Conservation (phyloP, 1,139 yeast species). For the Kurtzmaniella quercitrusa region DNA sequence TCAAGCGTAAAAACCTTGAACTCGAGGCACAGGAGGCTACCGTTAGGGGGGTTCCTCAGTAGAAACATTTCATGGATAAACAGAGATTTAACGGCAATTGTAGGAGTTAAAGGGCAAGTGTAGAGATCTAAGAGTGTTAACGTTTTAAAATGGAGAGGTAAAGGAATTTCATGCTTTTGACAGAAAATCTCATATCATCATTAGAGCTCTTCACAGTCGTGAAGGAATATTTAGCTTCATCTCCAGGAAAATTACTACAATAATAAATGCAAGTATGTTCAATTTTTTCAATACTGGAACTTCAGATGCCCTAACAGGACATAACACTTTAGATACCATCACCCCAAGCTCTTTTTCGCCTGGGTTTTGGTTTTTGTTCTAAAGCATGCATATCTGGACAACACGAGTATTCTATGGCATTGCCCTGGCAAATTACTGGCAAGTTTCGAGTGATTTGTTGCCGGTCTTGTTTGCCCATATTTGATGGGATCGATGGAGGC, state of each 20-base stretch:
- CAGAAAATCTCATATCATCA: too few relatives aligned
- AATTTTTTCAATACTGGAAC: background rate
- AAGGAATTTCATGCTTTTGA: too few relatives aligned
- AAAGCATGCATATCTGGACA: conserved; percentile 5
- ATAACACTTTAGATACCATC: too few relatives aligned
- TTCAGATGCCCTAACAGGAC: background rate
- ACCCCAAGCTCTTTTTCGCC: conserved; percentile 4
- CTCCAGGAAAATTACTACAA: too few relatives aligned
- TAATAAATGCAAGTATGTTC: too few relatives aligned
- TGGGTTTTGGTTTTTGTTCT: conserved; percentile 2
- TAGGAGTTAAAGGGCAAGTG: too few relatives aligned
- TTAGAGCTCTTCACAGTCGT: too few relatives aligned
- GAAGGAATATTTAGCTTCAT: too few relatives aligned
- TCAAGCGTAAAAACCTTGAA: conserved; percentile 53
- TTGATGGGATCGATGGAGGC: background rate
- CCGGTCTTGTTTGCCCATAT: background rate
- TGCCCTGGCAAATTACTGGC: background rate
- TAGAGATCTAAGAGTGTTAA: too few relatives aligned
- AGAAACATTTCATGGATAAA: conserved; percentile 5
- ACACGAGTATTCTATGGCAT: background rate
- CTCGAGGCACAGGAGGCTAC: conserved; percentile 62
- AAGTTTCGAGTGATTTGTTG: background rate
- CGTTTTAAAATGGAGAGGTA: too few relatives aligned
- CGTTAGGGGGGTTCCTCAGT: conserved; percentile 44
- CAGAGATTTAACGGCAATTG: too few relatives aligned